Percentiles rank a stretch among this genome's conserved stretches.
Conservation (phyloP, 805 yeast species). For the Cyberlindnera mississippiensis region DNA sequence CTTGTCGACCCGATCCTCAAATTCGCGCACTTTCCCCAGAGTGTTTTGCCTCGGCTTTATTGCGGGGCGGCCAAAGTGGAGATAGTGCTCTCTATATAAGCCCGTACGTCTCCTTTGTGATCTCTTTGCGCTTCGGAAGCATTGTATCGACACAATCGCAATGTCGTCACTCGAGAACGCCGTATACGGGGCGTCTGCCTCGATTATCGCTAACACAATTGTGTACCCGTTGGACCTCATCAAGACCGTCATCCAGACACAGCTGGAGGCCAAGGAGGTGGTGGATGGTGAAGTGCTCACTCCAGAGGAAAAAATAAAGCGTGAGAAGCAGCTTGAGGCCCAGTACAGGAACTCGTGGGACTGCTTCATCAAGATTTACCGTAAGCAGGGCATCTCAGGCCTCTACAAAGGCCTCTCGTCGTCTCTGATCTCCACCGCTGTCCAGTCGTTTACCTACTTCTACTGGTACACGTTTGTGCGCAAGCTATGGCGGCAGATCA, state of each 20-base stretch:
- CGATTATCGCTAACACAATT: constrained; percentile 70
- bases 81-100: neutral
- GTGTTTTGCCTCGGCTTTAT: constrained; percentile 1
- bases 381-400: constrained; percentile 58
- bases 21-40: neutral
- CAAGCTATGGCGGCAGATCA: constrained; percentile 40
- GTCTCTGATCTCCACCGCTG: constrained; percentile 64
- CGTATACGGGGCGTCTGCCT: constrained; percentile 77
- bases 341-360: constrained; percentile 55
- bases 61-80: neutral
- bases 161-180: constrained; percentile 68
- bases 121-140: too few species aligned
- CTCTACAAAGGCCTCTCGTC: constrained; percentile 71
- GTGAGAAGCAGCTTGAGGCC: constrained; percentile 15
- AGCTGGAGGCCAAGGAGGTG: constrained; percentile 28
- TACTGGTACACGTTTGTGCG: constrained; percentile 82
- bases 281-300: constrained; percentile 1
- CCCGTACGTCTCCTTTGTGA: too few species aligned
- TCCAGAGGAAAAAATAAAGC: constrained; percentile 15
- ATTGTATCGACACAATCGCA: too few species aligned
- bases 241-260: constrained; percentile 75
- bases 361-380: constrained; percentile 54
- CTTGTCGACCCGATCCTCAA: neutral
- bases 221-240: constrained; percentile 81
- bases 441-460: constrained; percentile 78